A percentile compares a stretch with the other conserved stretches of the same genome.
phyloP scores from a whole-genome alignment of 495 filamentous ascomycete genomes.

The Aspergillus avenaceus region DNA sequence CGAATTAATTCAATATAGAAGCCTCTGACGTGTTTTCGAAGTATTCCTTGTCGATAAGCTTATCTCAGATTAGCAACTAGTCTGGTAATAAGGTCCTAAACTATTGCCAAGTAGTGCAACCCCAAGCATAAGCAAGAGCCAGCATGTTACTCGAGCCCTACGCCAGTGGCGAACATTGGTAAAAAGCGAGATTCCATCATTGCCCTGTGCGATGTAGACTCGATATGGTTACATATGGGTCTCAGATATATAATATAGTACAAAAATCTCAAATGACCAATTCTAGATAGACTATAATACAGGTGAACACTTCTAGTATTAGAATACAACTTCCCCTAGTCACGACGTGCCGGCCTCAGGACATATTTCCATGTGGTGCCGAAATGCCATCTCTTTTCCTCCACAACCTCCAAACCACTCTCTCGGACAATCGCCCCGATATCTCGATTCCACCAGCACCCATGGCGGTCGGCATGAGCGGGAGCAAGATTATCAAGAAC shows the following conservation, averaged over 20 bases:
- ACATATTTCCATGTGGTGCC: constrained; percentile 75
- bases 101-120: too few species aligned
- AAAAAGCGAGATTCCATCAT: too few species aligned
- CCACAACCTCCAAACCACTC: constrained; percentile 77
- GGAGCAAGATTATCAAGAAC: constrained; percentile 73
- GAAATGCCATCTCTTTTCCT: constrained; percentile 63
- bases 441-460: constrained; percentile 98
- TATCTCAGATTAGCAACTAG: too few species aligned
- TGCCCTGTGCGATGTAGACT: too few species aligned
- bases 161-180: too few species aligned
- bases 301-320: background rate
- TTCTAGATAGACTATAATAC: background rate
- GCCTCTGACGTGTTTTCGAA: too few species aligned
- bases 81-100: too few species aligned
- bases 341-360: constrained; percentile 38
- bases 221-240: too few species aligned
- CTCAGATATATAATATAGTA: background rate
- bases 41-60: too few species aligned
- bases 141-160: too few species aligned
- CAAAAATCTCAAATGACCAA: background rate
- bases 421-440: constrained; percentile 73
- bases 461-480: constrained; percentile 75
- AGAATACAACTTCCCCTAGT: background rate
- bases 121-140: too few species aligned
- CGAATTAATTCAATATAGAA: too few species aligned